Conservation (phyloP, 495 filamentous ascomycete genomes). For the Tuber umbilicatum region DNA sequence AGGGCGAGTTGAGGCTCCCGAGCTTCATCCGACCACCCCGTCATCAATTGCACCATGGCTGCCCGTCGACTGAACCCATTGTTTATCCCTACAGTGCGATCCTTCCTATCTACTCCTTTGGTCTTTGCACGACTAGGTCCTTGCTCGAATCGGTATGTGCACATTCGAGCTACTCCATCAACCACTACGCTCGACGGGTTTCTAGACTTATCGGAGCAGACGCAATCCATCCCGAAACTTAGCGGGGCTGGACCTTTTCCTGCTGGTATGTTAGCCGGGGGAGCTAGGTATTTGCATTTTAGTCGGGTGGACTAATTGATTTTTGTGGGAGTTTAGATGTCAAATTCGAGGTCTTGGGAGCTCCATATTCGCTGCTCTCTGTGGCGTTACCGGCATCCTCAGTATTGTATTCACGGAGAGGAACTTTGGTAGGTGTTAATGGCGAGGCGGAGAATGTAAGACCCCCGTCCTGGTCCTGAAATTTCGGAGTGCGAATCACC, state of each 20-base stretch:
- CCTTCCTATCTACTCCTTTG: conserved; percentile 10
- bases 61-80: conserved; percentile 18
- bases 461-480: not conserved
- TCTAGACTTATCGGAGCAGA: conserved; percentile 37
- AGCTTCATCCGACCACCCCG: conserved; percentile 10
- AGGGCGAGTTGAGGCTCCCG: conserved; percentile 19
- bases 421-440: conserved; percentile 81
- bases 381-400: conserved; percentile 89
- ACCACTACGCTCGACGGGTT: conserved; percentile 30
- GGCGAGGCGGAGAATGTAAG: conserved; percentile 84
- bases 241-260: conserved; percentile 39
- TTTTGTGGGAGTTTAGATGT: conserved; percentile 57
- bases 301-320: conserved; percentile 2
- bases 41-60: conserved; percentile 20
- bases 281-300: not conserved
- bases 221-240: conserved; percentile 40
- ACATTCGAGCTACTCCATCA: conserved; percentile 39
- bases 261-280: conserved; percentile 24
- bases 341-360: conserved; percentile 82
- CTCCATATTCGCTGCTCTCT: conserved; percentile 84
- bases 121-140: conserved; percentile 8
- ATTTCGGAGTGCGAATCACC: not conserved
- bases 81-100: conserved; percentile 4
- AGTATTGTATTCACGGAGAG: conserved; percentile 80
- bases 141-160: conserved; percentile 21